phyloP scores from a whole-genome alignment of 1,284 basidiomycete genomes.

The Naganishia cerealis region DNA sequence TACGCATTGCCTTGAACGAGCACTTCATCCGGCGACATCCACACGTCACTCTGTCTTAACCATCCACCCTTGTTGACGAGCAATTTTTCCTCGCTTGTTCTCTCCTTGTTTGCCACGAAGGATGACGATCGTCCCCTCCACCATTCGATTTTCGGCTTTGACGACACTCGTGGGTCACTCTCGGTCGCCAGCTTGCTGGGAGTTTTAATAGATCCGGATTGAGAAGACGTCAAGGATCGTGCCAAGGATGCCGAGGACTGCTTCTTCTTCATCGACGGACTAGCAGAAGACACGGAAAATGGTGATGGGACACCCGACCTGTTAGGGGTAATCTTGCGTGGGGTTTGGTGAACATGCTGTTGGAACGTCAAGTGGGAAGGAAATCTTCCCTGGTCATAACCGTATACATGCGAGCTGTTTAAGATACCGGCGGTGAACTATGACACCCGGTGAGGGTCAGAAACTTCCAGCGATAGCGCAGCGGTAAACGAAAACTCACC shows the following conservation, averaged over 20 bases:
- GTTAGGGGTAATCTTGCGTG: neutral
- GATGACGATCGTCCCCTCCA: conserved; percentile 18
- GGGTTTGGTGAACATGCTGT: conserved; percentile 8
- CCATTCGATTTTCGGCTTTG: conserved; percentile 25
- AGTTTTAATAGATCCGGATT: conserved; percentile 20
- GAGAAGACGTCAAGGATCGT: conserved; percentile 6
- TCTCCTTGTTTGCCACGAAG: neutral
- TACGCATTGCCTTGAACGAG: neutral
- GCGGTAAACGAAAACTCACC: neutral
- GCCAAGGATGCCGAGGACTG: conserved; percentile 19
- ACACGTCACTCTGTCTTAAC: conserved; percentile 20
- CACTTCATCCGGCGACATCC: conserved; percentile 17
- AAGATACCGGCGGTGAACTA: conserved; percentile 25
- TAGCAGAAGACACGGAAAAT: neutral
- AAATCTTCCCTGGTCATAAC: neutral
- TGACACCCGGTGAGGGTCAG: neutral
- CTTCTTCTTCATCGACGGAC: conserved; percentile 24
- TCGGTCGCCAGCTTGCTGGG: conserved; percentile 7
- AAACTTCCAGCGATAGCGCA: no score
- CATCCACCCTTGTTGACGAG: neutral
- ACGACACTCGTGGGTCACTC: neutral
- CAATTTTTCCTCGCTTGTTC: neutral
- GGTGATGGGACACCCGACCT: conserved; percentile 4
- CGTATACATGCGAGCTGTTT: conserved; percentile 11
- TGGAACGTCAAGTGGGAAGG: conserved; percentile 13